A percentile compares a stretch with the other conserved stretches of the same genome.
Conservation (phyloP, 257 asterid species). For the Solanum medicagineum region DNA sequence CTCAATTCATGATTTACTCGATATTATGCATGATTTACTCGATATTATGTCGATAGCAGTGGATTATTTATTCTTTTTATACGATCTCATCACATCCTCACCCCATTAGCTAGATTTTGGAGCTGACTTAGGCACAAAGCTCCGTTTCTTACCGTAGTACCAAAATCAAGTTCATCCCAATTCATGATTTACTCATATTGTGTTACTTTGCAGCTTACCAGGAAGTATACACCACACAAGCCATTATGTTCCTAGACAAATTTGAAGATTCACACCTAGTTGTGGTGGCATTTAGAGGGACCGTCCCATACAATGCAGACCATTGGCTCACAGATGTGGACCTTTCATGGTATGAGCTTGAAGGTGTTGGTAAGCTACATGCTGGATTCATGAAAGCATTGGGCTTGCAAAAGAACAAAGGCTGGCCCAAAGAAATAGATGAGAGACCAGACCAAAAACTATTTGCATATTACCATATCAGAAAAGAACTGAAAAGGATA, state of each 20-base stretch:
- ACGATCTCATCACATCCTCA: background rate
- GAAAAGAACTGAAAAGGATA: conserved; percentile 27
- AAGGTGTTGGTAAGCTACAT: conserved; percentile 38
- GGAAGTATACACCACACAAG: conserved; percentile 24
- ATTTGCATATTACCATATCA: conserved; percentile 45
- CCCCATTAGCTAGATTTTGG: background rate
- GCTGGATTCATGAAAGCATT: conserved; percentile 56
- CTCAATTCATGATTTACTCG: too few species aligned
- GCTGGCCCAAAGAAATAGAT: conserved; percentile 39
- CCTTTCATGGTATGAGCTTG: conserved; percentile 54
- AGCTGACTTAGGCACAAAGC: background rate
- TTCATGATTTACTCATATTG: background rate
- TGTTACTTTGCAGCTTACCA: conserved; percentile 18
- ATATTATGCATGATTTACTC: too few species aligned
- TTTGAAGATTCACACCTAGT: conserved; percentile 19
- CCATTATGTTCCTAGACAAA: conserved; percentile 38
- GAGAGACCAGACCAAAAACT: background rate
- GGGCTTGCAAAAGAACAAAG: conserved; percentile 37
- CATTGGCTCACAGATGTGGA: conserved; percentile 53
- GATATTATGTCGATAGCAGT: too few species aligned
- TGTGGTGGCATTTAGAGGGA: conserved; percentile 55
- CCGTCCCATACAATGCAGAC: conserved; percentile 36
- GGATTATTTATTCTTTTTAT: too few species aligned
- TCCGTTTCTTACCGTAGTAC: background rate
- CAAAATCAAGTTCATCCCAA: background rate